Base-by-base conservation (phyloP, 1,284 basidiomycete species). In the Heterobasidion irregulare region DNA sequence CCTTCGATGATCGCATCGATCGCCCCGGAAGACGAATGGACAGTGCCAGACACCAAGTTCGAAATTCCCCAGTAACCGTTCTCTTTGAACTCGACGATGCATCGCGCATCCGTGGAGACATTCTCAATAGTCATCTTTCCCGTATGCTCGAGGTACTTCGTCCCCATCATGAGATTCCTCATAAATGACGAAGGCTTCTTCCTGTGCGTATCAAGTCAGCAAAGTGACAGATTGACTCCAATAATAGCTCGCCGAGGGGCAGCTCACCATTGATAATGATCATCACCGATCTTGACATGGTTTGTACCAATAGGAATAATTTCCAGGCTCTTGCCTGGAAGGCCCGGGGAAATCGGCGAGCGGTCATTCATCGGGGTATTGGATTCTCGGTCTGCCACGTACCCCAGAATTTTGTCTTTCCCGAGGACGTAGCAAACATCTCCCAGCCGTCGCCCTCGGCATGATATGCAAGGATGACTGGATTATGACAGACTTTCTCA, bases 391-490 rank as follows among this genome's bases (percentile, higher is more conserved):
- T 58, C 41, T 35, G 53, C 58, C 44, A 64, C 66, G 53, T 68
- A 89, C 92, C 92, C 88, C 91, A 93, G 69, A 94, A 93, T 69
- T 92, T 94, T 56, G 90, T 92, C 68, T 83, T 89, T 26, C 87
- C 91, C 60, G 80, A 78, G 36, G 83, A 86, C 1, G 84, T 89
- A 44, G 79, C 86, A 61, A 75, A 78, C 34, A 90, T 68, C 65
- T 86, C 80, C 89, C 92, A 94, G 12, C 80, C 78, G 45, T 78
- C 69, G 12, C 91, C 90, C 65, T 92, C 82, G 4, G 89, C 89
- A 64, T 92, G 87, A 70, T 88, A 92, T 7, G 91, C 92, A 65
- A 94, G 82, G 63, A 92, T 75, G 48, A 90, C 75, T 8, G 93
- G 93, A 61, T 92, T 84, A 67, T 95, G 93, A 49, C 81, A 82